phyloP scores from a whole-genome alignment of 1,284 basidiomycete species.

The Lignosus rhinocerotis region DNA sequence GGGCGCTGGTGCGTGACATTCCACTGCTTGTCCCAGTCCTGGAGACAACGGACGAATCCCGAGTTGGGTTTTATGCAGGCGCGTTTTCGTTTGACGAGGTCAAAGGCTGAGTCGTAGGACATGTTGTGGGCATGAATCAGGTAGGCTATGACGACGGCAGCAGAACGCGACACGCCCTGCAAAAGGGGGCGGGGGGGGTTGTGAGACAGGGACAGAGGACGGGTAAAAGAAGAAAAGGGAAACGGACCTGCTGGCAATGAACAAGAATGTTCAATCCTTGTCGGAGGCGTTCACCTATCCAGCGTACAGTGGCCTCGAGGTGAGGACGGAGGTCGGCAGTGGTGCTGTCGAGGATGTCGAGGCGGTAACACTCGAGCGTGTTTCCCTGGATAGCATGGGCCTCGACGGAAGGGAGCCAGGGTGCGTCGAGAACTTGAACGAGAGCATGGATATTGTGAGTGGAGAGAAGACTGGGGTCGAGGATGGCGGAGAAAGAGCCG shows the following conservation, averaged over 20 bases:
- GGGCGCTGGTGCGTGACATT: constrained; percentile 19
- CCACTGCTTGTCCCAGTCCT: constrained; percentile 31
- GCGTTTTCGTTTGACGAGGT: constrained; percentile 57
- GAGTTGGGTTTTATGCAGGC: constrained; percentile 72
- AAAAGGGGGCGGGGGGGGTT: too few relatives aligned
- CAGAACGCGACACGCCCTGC: constrained; percentile 70
- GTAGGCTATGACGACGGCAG: constrained; percentile 68
- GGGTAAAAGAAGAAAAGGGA: not conserved
- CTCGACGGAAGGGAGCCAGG: constrained; percentile 63
- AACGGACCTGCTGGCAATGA: constrained; percentile 64
- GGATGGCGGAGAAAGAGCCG: constrained; percentile 40
- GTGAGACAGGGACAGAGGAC: constrained; percentile 15
- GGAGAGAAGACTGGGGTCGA: constrained; percentile 36
- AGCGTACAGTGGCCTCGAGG: constrained; percentile 55
- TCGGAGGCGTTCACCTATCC: constrained; percentile 51
- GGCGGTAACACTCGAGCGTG: constrained; percentile 56
- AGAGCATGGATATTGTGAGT: constrained; percentile 55
- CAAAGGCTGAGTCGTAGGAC: constrained; percentile 63
- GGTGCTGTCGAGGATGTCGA: constrained; percentile 61
- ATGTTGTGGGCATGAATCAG: constrained; percentile 65
- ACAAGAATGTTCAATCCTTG: constrained; percentile 59
- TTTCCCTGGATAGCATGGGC: constrained; percentile 44
- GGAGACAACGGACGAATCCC: constrained; percentile 42
- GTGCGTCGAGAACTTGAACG: constrained; percentile 70
- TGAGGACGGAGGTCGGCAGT: constrained; percentile 54